Conservation (phyloP, 1,284 basidiomycete genomes). For the Cystobasidium slooffiae region DNA sequence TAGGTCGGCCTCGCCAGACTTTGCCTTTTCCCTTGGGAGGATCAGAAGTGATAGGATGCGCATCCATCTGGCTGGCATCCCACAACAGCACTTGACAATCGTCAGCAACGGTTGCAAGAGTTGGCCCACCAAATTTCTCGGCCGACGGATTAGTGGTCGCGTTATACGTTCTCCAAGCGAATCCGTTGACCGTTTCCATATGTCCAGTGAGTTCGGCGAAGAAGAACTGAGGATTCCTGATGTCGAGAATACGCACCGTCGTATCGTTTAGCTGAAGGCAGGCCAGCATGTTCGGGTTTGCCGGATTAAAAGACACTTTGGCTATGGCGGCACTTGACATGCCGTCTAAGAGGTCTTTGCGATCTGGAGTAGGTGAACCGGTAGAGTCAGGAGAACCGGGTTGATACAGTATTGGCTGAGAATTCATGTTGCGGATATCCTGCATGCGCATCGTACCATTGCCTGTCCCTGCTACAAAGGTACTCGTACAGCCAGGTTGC, state of each 20-base stretch:
- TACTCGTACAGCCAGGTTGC: constrained; percentile 94
- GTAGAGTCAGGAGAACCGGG: constrained; percentile 65
- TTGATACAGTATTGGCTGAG: constrained; percentile 98
- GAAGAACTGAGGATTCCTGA: constrained; percentile 88
- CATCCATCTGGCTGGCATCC: constrained; percentile 34
- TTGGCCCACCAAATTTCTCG: neutral
- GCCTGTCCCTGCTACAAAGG: constrained; percentile 97
- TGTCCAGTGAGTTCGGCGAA: constrained; percentile 89
- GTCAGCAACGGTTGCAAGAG: constrained; percentile 46
- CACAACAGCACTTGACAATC: constrained; percentile 45
- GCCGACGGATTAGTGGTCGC: neutral
- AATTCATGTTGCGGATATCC: constrained; percentile 91
- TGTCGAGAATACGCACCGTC: constrained; percentile 87
- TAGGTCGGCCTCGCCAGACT: constrained; percentile 66
- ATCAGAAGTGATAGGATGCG: constrained; percentile 14
- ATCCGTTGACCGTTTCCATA: constrained; percentile 73
- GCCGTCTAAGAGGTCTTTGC: constrained; percentile 55
- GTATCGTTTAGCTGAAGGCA: constrained; percentile 86
- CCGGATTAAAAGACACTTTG: constrained; percentile 68
- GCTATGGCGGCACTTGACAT: neutral
- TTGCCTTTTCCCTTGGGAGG: constrained; percentile 25
- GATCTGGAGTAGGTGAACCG: constrained; percentile 72
- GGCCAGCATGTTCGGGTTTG: constrained; percentile 85
- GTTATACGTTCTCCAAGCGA: constrained; percentile 69
- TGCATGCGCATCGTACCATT: constrained; percentile 96